These are phyloP conservation scores for Neurospora crassa DNA, from an alignment of 2,329 filamentous ascomycete species.

Conservation along the genomic window DNA sequence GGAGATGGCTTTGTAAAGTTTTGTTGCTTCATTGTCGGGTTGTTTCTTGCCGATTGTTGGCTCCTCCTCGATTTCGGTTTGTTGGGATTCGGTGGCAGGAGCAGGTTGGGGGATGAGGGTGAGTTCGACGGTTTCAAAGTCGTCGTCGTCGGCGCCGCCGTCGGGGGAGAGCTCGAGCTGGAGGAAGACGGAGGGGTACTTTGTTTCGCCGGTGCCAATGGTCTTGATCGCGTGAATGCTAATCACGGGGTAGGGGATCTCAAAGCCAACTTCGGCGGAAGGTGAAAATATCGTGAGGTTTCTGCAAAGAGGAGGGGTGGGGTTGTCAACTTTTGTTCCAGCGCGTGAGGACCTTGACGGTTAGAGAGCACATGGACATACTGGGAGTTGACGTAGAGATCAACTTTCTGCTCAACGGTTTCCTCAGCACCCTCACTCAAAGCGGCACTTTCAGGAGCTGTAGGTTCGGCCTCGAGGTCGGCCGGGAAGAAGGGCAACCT, in stretches of 20 bases:
- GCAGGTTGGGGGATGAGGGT: slow-evolving; percentile 46
- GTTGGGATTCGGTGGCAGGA: slow-evolving; percentile 15
- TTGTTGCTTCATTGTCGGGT: slow-evolving; percentile 26
- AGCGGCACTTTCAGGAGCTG: slow-evolving; percentile 23
- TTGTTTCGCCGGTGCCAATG: slow-evolving; percentile 30
- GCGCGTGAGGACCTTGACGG: background rate
- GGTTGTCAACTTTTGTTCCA: slow-evolving; percentile 18
- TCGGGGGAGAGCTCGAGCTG: slow-evolving; percentile 56
- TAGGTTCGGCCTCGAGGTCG: slow-evolving; percentile 25
- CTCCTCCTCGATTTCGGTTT: slow-evolving; percentile 17
- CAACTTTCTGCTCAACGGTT: slow-evolving; percentile 37
- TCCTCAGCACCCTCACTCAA: slow-evolving; percentile 28
- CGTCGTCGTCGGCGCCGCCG: slow-evolving; percentile 50
- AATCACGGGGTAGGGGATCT: slow-evolving; percentile 65
- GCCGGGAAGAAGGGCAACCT: slow-evolving; percentile 44
- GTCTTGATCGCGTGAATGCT: slow-evolving; percentile 67
- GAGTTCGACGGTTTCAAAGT: slow-evolving; percentile 55
- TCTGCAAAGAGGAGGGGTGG: slow-evolving; percentile 21
- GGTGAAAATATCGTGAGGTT: slow-evolving; percentile 56
- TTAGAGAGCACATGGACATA: slow-evolving; percentile 23
- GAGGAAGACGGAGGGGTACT: slow-evolving; percentile 50
- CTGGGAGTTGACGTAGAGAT: slow-evolving; percentile 51
- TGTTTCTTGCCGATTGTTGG: background rate
- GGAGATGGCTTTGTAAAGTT: slow-evolving; percentile 61
- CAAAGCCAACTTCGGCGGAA: slow-evolving; percentile 47